These are phyloP conservation scores for Verticillium longisporum DNA, from an alignment of 2,329 filamentous ascomycete species.

Conservation along the genomic window DNA sequence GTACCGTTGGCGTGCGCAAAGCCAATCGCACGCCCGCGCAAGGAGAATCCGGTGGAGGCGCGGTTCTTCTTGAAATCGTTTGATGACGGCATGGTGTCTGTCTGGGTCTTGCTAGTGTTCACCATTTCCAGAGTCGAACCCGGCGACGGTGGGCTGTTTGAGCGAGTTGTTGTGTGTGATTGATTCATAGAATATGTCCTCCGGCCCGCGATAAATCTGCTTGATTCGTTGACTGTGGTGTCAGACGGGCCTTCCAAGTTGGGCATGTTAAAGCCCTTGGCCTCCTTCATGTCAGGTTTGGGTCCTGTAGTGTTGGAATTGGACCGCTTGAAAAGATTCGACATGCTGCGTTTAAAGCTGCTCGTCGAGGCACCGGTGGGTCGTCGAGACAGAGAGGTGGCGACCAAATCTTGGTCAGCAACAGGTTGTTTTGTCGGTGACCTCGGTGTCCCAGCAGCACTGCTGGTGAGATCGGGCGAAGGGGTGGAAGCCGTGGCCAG, in stretches of 20 bases:
- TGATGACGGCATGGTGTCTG: slow-evolving; percentile 28
- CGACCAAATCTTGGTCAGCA: slow-evolving; percentile 18
- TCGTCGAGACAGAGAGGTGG: slow-evolving; percentile 27
- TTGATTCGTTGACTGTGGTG: slow-evolving; percentile 7
- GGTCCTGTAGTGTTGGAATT: slow-evolving; percentile 19
- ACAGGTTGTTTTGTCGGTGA: neutral
- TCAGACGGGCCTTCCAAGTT: neutral
- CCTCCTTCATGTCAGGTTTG: neutral
- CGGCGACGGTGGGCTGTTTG: slow-evolving; percentile 45
- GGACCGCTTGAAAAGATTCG: slow-evolving; percentile 38
- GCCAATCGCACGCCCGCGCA: slow-evolving; percentile 41
- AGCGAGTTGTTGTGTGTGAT: slow-evolving; percentile 37
- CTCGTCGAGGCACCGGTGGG: slow-evolving; percentile 34
- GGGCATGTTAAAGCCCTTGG: slow-evolving; percentile 1
- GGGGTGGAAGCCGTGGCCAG: slow-evolving; percentile 5
- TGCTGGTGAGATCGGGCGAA: slow-evolving; percentile 3
- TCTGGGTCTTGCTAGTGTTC: slow-evolving; percentile 5
- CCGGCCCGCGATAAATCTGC: neutral
- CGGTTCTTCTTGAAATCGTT: slow-evolving; percentile 45
- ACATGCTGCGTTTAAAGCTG: slow-evolving; percentile 43
- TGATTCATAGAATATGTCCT: slow-evolving; percentile 35
- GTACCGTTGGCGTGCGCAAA: slow-evolving; percentile 29
- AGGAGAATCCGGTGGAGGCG: slow-evolving; percentile 40
- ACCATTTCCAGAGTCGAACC: slow-evolving; percentile 36
- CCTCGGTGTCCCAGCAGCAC: slow-evolving; percentile 1